phyloP scores from a whole-genome alignment of 805 yeast species.

The Wickerhamiella bombiphila region DNA sequence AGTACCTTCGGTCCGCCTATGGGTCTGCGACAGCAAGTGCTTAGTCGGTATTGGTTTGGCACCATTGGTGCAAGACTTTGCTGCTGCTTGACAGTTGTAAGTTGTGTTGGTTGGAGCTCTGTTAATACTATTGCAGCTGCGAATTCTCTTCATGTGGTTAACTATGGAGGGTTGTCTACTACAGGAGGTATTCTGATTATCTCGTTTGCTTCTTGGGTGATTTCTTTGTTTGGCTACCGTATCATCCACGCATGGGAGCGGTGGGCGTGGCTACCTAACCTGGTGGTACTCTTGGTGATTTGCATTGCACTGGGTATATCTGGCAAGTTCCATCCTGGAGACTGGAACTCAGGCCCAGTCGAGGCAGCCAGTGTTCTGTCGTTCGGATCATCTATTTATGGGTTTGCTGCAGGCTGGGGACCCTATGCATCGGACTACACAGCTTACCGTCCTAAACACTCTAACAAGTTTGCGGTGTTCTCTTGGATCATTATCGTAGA shows the following conservation, averaged over 20 bases:
- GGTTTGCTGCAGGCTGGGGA: constrained; percentile 91
- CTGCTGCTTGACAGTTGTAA: constrained; percentile 60
- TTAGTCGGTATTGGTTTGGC: constrained; percentile 68
- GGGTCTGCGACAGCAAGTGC: constrained; percentile 78
- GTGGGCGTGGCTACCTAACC: constrained; percentile 78
- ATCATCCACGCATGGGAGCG: constrained; percentile 72
- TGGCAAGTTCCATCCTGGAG: constrained; percentile 42
- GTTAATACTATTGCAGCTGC: constrained; percentile 85
- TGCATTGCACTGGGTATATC: constrained; percentile 62
- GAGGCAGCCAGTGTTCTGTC: constrained; percentile 67
- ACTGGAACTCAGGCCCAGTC: constrained; percentile 40
- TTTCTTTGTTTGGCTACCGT: constrained; percentile 71
- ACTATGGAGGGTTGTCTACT: constrained; percentile 53
- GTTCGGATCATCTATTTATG: constrained; percentile 70
- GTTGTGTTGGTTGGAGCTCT: constrained; percentile 93
- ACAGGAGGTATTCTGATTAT: constrained; percentile 83
- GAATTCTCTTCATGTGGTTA: constrained; percentile 62
- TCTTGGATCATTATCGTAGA: constrained; percentile 50
- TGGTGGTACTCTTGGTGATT: constrained; percentile 56
- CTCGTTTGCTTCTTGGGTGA: constrained; percentile 46
- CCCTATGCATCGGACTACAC: constrained; percentile 88
- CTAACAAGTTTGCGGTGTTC: constrained; percentile 46
- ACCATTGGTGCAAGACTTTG: constrained; percentile 60
- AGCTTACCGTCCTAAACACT: constrained; percentile 62
- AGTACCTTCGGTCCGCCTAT: constrained; percentile 71